These are phyloP conservation scores for Coix lacrymajobi DNA, from an alignment of 176 grass and related monocot genomes.

Conservation along the genomic window DNA sequence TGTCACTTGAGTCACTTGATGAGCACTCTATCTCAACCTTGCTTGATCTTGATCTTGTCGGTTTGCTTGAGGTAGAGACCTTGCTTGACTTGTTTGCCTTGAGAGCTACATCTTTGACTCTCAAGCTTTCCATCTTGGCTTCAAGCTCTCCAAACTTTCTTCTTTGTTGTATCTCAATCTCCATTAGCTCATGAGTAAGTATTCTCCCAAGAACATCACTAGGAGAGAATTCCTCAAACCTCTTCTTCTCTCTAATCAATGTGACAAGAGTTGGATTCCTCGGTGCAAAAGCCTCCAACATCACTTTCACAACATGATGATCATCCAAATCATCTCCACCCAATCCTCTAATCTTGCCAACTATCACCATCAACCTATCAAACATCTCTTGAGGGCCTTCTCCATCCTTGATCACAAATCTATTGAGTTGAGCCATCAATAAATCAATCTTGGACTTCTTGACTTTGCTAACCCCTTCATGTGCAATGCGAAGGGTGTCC, in stretches of 20 bases:
- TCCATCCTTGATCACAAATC: too few relatives aligned
- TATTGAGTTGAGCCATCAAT: too few relatives aligned
- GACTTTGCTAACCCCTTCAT: too few relatives aligned
- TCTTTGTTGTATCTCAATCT: not conserved
- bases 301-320: too few relatives aligned
- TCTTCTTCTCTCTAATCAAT: not conserved
- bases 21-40: not conserved
- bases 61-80: not conserved
- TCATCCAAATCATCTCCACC: too few relatives aligned
- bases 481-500: too few relatives aligned
- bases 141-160: not conserved
- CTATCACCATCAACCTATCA: too few relatives aligned
- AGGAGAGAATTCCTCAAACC: not conserved
- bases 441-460: too few relatives aligned
- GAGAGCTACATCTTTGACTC: not conserved
- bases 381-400: too few relatives aligned
- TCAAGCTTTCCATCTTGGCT: not conserved
- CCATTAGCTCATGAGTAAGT: not conserved
- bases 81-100: not conserved
- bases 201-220: not conserved
- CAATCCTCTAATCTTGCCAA: too few relatives aligned
- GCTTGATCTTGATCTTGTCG: not conserved
- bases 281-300: too few relatives aligned
- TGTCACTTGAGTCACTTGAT: not conserved
- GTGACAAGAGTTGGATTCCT: not conserved